These are phyloP conservation scores for Tilletia walkeri DNA, from an alignment of 1,284 basidiomycete species.

Conservation along the genomic window DNA sequence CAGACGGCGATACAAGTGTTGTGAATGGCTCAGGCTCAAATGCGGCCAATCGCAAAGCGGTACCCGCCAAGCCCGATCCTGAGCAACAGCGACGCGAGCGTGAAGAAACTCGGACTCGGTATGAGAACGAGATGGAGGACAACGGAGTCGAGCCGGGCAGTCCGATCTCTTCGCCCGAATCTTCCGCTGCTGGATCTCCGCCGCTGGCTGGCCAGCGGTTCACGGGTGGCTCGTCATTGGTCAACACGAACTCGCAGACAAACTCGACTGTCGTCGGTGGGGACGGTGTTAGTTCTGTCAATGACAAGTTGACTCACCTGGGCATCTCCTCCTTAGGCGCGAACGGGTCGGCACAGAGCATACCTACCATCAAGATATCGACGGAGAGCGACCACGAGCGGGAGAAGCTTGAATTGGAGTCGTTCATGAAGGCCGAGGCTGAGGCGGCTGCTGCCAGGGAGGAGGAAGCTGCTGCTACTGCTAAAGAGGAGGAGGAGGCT, in stretches of 20 bases:
- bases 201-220: constrained; percentile 1
- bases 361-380: constrained; percentile 86
- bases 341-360: constrained; percentile 56
- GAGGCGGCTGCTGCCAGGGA: constrained; percentile 17
- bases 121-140: constrained; percentile 12
- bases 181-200: constrained; percentile 8
- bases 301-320: constrained; percentile 25
- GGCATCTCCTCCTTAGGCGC: constrained; percentile 34
- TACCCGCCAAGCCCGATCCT: neutral
- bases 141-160: constrained; percentile 13
- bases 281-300: constrained; percentile 6
- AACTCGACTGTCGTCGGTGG: neutral
- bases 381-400: constrained; percentile 69
- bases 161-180: constrained; percentile 9
- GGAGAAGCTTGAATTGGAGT: constrained; percentile 57
- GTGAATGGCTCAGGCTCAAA: constrained; percentile 25
- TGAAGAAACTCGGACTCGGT: constrained; percentile 14
- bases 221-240: neutral
- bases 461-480: neutral
- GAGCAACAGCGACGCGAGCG: neutral
- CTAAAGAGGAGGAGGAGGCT: neutral
- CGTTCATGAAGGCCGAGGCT: constrained; percentile 51
- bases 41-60: neutral
- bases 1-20: neutral
- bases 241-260: neutral